These are phyloP conservation scores for Penicillium pancosmium DNA, from an alignment of 495 filamentous ascomycete genomes.

Conservation along the genomic window DNA sequence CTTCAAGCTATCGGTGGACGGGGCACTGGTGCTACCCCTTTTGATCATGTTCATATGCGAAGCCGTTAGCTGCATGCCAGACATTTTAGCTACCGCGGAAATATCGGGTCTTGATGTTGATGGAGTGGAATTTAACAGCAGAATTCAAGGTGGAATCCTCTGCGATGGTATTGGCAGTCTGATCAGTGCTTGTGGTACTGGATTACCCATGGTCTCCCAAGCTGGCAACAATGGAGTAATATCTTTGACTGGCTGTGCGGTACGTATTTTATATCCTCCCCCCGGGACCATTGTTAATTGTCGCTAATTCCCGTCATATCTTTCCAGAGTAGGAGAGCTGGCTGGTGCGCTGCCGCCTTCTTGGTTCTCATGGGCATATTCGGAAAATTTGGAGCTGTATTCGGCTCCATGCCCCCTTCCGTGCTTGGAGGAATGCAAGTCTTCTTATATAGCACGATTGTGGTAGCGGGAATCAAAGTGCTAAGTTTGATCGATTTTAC, in stretches of 20 bases:
- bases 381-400: conserved; percentile 79
- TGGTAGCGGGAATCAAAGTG: conserved; percentile 79
- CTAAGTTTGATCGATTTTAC: conserved; percentile 73
- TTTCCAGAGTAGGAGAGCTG: conserved; percentile 42
- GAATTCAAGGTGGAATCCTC: conserved; percentile 82
- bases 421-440: conserved; percentile 89
- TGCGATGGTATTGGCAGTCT: conserved; percentile 80
- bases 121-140: conserved; percentile 73
- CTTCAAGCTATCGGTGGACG: conserved; percentile 76
- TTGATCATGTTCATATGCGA: conserved; percentile 58
- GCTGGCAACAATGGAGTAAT: conserved; percentile 89
- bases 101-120: conserved; percentile 79
- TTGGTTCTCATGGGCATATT: conserved; percentile 82
- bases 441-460: conserved; percentile 79
- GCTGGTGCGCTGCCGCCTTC: conserved; percentile 57
- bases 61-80: conserved; percentile 82
- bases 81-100: conserved; percentile 77
- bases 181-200: conserved; percentile 73
- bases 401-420: conserved; percentile 76
- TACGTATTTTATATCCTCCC: conserved; percentile 31
- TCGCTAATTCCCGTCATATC: background rate
- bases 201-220: conserved; percentile 72
- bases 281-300: background rate
- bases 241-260: conserved; percentile 76
- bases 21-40: conserved; percentile 73